Percentiles rank a stretch among this genome's conserved stretches.
phyloP scores from a whole-genome alignment of 169 alveolate genomes.

The Plasmodium gonderi region DNA sequence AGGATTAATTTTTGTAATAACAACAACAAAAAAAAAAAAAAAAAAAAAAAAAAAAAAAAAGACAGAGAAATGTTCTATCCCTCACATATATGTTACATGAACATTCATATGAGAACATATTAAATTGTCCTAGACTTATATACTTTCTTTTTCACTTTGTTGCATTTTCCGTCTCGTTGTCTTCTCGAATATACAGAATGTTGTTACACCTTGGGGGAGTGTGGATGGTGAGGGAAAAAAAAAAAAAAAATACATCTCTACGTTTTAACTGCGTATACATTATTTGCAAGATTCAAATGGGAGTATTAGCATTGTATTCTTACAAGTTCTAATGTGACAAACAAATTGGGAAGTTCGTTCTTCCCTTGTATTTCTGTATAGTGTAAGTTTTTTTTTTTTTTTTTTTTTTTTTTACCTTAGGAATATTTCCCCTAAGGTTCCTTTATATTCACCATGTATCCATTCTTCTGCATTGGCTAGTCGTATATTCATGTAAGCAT shows the following conservation, averaged over 20 bases:
- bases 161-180: conserved; percentile 82
- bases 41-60: background rate
- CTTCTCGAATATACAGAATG: conserved; percentile 88
- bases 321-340: background rate
- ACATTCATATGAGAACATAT: background rate
- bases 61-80: no score
- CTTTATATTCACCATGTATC: conserved; percentile 92
- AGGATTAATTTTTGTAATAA: no score
- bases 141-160: conserved; percentile 8
- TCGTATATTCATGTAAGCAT: conserved; percentile 92
- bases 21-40: no score
- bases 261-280: background rate
- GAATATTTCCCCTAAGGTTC: conserved; percentile 90
- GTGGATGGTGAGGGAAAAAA: background rate
- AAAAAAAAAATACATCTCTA: background rate
- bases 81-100: background rate
- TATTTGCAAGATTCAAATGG: background rate
- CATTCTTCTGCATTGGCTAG: conserved; percentile 94
- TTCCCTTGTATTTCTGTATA: no score
- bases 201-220: conserved; percentile 86
- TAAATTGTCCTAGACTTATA: background rate
- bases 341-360: no score
- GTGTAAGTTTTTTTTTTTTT: no score
- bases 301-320: background rate
- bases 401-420: no score